Base-by-base conservation (phyloP, 768 basidiomycete genomes). In the Mycena galopus region DNA sequence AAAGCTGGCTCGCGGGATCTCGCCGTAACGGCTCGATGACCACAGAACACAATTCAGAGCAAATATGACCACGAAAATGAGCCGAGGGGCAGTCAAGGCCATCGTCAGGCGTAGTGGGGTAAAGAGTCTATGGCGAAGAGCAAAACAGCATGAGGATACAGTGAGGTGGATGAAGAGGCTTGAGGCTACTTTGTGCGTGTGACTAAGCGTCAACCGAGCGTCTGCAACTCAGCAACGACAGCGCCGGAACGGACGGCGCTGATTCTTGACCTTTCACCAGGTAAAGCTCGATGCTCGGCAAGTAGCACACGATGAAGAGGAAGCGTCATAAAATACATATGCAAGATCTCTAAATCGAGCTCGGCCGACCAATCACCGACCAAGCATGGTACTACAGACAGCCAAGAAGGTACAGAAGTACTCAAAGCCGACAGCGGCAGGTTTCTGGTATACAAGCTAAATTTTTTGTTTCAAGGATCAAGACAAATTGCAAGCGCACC, bases 21-120 rank as follows among this genome's bases (percentile, higher is more conserved):
- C 81, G 14, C 84, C 86, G 79, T 88, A 89, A 69, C 86, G 86
- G 80, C 86, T 86, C 75, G 85, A 87, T 19, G 93, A 91, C 92
- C 90, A 93, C 39, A 95, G 84, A 25, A 93, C 64, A 77, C 86
- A 87, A 73, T 92, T 91, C 57, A 91, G 51, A 70, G 87, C 77
- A 78, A 95, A 81, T 55, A 87, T 78, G 67, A 86, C 72, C 32
- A 88, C 81, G 74, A 95, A 88, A 23, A 90, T 72, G 17, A 88
- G 77, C 79, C 86, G 89, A 64, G 88, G 82, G 25, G 81, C 75
- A 60, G 81, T 81, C 62, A 81, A 81, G 71, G 88, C 82, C 92
- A 93, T 92, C 60, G 58, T 69, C 11, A 50, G 27, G 61, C 25
- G 25, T 61, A 56, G 25, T 30, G 30, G 39, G 8, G 56, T 29